Conservation (phyloP, 176 grass and related monocot genomes). For the Rhipidocladum racemiflorum region DNA sequence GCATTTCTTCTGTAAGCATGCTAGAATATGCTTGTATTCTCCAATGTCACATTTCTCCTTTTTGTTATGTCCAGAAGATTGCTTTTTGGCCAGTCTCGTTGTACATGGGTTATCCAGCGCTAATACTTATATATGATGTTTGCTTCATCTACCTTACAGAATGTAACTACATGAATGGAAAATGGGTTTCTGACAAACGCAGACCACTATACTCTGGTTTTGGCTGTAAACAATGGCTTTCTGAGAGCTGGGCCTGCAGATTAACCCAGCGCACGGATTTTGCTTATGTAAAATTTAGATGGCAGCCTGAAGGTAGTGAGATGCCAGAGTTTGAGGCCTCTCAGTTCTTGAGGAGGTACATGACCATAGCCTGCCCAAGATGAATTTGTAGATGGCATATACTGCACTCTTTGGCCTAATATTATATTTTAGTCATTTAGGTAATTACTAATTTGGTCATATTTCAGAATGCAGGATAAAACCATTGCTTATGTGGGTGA, state of each 20-base stretch:
- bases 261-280: conserved; percentile 75
- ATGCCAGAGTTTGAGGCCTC: conserved; percentile 66
- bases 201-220: conserved; percentile 81
- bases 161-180: conserved; percentile 76
- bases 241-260: conserved; percentile 83
- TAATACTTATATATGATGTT: conserved; percentile 28
- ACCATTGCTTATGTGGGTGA: conserved; percentile 85
- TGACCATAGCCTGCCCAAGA: conserved; percentile 13
- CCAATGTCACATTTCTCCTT: neutral
- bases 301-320: conserved; percentile 74
- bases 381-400: conserved; percentile 35
- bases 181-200: conserved; percentile 63
- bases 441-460: conserved; percentile 37
- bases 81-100: neutral
- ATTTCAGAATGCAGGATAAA: conserved; percentile 94
- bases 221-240: conserved; percentile 80
- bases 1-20: conserved; percentile 11
- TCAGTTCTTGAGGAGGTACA: conserved; percentile 73
- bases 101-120: neutral
- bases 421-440: neutral
- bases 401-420: conserved; percentile 20
- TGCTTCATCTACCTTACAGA: conserved; percentile 38
- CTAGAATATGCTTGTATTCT: conserved; percentile 20
- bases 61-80: neutral
- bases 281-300: conserved; percentile 79